Percentiles rank a stretch among this genome's conserved stretches.
Conservation (phyloP, 805 yeast genomes). For the Ogataea paradorogensis region DNA sequence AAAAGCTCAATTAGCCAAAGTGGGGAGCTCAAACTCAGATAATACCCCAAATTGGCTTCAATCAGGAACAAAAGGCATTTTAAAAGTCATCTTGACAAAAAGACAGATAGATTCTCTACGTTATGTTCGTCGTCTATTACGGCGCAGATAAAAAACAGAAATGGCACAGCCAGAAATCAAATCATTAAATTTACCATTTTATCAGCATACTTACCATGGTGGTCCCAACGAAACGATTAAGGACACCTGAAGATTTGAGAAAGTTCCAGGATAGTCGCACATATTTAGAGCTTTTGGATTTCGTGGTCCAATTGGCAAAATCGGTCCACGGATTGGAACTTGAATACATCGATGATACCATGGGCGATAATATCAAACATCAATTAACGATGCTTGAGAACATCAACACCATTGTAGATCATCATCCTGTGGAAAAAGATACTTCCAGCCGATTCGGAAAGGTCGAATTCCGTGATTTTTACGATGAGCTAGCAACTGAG, state of each 20-base stretch:
- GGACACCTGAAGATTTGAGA: conserved; percentile 51
- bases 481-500: conserved; percentile 52
- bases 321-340: conserved; percentile 48
- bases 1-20: conserved; percentile 3
- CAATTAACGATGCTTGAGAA: conserved; percentile 43
- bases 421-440: conserved; percentile 67
- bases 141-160: not conserved
- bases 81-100: conserved; percentile 10
- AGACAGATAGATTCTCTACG: conserved; percentile 9
- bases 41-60: conserved; percentile 4
- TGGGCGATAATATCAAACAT: conserved; percentile 20
- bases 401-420: conserved; percentile 43
- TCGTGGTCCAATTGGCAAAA: conserved; percentile 55
- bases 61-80: conserved; percentile 3
- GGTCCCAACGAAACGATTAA: conserved; percentile 24
- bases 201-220: conserved; percentile 3
- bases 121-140: conserved; percentile 1
- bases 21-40: not conserved
- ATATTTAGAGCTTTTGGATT: conserved; percentile 48
- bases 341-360: conserved; percentile 19
- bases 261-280: conserved; percentile 55
- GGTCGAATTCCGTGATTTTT: conserved; percentile 79
- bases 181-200: not conserved
- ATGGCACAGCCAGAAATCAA: conserved; percentile 11
- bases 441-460: conserved; percentile 85